A percentile compares a stretch with the other conserved stretches of the same genome.
Conservation (phyloP, 192 early-diverging fungal species). For the Rhizophagus clarus region DNA sequence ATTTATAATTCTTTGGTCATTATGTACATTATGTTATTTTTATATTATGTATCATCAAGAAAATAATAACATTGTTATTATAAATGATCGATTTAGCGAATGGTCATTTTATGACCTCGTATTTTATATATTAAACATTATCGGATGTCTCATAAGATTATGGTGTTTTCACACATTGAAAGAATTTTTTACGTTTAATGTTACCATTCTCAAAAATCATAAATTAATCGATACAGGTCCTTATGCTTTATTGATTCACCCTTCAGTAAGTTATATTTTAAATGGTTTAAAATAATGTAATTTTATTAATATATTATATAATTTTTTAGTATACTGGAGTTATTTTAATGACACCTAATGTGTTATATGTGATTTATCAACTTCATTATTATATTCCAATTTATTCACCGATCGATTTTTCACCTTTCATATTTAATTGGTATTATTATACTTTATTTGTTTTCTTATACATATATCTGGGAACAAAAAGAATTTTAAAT, state of each 20-base stretch:
- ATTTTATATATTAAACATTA: not conserved
- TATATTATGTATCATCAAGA: conserved; percentile 28
- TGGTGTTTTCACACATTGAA: conserved; percentile 13
- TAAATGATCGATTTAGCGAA: not conserved
- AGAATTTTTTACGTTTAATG: conserved; percentile 21
- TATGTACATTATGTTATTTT: conserved; percentile 10
- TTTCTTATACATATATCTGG: not conserved
- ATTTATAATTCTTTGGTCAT: not conserved
- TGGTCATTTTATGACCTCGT: not conserved
- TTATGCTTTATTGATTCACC: conserved; percentile 24
- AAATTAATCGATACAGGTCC: conserved; percentile 24
- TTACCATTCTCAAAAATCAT: not conserved
- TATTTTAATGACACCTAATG: not conserved
- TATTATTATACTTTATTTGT: not conserved
- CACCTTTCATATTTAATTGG: not conserved
- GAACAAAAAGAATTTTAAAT: not conserved
- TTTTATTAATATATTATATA: not conserved
- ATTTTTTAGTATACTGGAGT: not conserved
- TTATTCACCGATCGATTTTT: not conserved
- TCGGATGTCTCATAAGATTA: conserved; percentile 5
- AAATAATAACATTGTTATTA: not conserved
- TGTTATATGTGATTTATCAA: not conserved
- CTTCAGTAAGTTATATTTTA: conserved; percentile 1
- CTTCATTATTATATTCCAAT: not conserved
- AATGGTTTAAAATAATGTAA: not conserved